These are phyloP conservation scores for Omphalotus guepiniiformis DNA, from an alignment of 768 basidiomycete species.

Conservation along the genomic window DNA sequence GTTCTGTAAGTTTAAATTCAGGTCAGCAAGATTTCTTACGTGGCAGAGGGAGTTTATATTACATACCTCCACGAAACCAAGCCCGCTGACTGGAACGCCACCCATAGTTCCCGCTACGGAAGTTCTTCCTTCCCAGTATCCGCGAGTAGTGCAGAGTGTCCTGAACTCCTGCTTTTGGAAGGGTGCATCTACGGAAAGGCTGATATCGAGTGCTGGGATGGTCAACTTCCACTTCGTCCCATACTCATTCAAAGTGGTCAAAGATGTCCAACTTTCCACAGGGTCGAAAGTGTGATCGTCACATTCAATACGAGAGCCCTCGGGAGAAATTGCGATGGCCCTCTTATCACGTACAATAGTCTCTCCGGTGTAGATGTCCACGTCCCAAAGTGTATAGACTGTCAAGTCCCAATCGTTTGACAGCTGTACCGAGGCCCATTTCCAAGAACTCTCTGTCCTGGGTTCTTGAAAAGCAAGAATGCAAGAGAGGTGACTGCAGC, in stretches of 20 bases:
- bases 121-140: background rate
- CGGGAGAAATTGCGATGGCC: background rate
- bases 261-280: background rate
- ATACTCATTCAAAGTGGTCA: background rate
- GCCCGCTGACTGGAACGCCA: background rate
- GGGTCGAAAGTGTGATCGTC: background rate
- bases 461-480: constrained; percentile 96
- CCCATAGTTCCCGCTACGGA: background rate
- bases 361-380: background rate
- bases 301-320: background rate
- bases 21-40: background rate
- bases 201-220: background rate
- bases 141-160: background rate
- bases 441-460: constrained; percentile 32
- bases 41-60: background rate
- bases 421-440: background rate
- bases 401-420: background rate
- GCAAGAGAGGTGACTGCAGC: constrained; percentile 96
- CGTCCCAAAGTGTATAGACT: background rate
- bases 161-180: background rate
- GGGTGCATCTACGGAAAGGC: background rate
- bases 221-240: background rate
- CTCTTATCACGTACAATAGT: background rate
- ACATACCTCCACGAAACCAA: background rate
- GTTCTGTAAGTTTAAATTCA: too few relatives aligned